These are phyloP conservation scores for Dendrothele bispora DNA, from an alignment of 768 basidiomycete species.

Conservation along the genomic window DNA sequence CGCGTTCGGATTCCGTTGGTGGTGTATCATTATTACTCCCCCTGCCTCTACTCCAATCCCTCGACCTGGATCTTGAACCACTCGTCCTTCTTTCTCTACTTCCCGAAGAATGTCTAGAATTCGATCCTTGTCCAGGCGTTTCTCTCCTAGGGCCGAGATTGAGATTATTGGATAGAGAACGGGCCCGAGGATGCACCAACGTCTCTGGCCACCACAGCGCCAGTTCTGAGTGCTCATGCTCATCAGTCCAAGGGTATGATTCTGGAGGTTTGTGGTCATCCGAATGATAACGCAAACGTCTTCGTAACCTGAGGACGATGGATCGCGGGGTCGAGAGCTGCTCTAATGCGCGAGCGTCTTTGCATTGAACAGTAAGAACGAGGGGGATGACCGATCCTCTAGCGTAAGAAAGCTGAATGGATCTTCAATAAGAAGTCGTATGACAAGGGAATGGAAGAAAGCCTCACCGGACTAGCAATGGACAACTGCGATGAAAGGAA, in stretches of 20 bases:
- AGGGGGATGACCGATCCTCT: constrained; percentile 14
- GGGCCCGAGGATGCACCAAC: not conserved
- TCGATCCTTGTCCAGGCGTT: not conserved
- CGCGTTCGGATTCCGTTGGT: not conserved
- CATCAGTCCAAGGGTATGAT: not conserved
- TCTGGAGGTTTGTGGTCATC: not conserved
- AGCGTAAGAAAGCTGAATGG: constrained; percentile 13
- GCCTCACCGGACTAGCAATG: constrained; percentile 6
- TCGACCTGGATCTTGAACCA: not conserved
- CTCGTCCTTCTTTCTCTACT: not conserved
- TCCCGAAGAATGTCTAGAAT: not conserved
- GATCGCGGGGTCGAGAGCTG: constrained; percentile 7
- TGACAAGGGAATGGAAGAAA: no score
- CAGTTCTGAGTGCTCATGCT: constrained; percentile 22
- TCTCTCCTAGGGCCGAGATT: not conserved
- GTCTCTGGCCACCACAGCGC: constrained; percentile 33
- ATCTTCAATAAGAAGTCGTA: not conserved
- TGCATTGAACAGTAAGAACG: constrained; percentile 3
- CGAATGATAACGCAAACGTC: constrained; percentile 6
- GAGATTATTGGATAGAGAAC: not conserved
- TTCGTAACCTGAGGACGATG: constrained; percentile 5
- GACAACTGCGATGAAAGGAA: constrained; percentile 3
- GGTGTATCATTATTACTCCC: not conserved
- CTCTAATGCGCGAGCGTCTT: constrained; percentile 10
- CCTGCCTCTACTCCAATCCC: not conserved